These are phyloP conservation scores for Lentinula sp. DNA, from an alignment of 768 basidiomycete species.

Conservation along the genomic window DNA sequence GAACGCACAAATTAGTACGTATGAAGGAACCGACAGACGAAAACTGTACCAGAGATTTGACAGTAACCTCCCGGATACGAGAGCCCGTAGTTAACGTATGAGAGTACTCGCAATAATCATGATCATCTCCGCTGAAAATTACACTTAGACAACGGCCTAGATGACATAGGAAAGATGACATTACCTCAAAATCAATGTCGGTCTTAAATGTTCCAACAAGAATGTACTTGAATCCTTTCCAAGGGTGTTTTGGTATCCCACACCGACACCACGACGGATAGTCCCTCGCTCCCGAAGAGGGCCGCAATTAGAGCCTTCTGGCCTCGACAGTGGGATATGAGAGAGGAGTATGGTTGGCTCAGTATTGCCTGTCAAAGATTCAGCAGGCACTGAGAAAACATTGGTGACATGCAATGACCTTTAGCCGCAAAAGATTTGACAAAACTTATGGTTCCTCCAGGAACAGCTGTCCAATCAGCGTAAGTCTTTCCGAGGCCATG, in stretches of 20 bases:
- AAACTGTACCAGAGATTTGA: constrained; percentile 64
- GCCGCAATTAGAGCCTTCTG: constrained; percentile 66
- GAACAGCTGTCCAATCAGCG: constrained; percentile 40
- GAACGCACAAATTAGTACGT: neutral
- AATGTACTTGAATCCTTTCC: constrained; percentile 59
- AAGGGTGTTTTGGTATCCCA: constrained; percentile 85
- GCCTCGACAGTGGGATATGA: constrained; percentile 85
- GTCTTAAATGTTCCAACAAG: constrained; percentile 57
- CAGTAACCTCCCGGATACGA: constrained; percentile 65
- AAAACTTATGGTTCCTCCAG: constrained; percentile 49
- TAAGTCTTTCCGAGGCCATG: constrained; percentile 31
- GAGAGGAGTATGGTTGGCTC: constrained; percentile 65
- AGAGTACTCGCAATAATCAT: constrained; percentile 87
- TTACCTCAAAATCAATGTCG: constrained; percentile 72
- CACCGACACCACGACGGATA: constrained; percentile 67
- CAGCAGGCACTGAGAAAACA: constrained; percentile 4
- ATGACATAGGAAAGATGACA: constrained; percentile 9
- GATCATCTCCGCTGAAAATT: constrained; percentile 76
- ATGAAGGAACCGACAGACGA: neutral
- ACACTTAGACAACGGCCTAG: neutral
- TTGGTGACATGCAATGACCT: neutral
- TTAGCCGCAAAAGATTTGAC: constrained; percentile 32
- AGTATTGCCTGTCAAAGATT: neutral
- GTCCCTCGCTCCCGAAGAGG: constrained; percentile 68
- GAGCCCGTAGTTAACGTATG: constrained; percentile 28